Conservation (phyloP, 176 grass and related monocot genomes). For the Pontederia crassipes region DNA sequence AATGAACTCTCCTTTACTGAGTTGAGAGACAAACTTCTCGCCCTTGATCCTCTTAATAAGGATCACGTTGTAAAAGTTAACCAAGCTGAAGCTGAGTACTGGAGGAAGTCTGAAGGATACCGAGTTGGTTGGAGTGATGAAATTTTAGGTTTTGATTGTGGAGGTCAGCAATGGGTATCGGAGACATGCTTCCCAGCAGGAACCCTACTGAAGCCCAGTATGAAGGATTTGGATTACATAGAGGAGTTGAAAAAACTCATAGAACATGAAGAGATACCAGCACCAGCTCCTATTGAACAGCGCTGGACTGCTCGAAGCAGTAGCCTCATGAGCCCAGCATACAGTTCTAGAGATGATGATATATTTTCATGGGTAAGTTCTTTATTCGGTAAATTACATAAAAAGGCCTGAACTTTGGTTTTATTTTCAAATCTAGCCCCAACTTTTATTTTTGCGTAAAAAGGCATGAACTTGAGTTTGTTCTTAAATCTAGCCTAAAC, state of each 20-base stretch:
- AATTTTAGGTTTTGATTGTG: conserved; percentile 96
- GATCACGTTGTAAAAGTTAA: conserved; percentile 79
- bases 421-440: no score
- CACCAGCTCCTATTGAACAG: conserved; percentile 88
- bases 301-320: conserved; percentile 69
- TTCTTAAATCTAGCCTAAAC: no score
- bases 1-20: conserved; percentile 76
- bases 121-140: conserved; percentile 94
- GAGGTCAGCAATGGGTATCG: conserved; percentile 88
- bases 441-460: no score
- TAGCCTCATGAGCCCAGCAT: conserved; percentile 72
- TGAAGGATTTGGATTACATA: conserved; percentile 85
- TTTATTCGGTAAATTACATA: neutral
- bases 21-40: conserved; percentile 76
- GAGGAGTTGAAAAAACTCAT: conserved; percentile 66
- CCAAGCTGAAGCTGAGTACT: conserved; percentile 88
- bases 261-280: conserved; percentile 57
- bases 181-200: conserved; percentile 82
- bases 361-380: conserved; percentile 89
- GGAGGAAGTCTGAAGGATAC: conserved; percentile 92
- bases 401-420: no score
- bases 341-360: conserved; percentile 57
- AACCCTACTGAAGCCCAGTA: conserved; percentile 57
- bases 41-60: conserved; percentile 73
- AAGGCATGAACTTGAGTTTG: no score